Evolutionary conservation across 257 asterid genomes (phyloP).

Genomic region (Nicotiana otophora): DNA sequence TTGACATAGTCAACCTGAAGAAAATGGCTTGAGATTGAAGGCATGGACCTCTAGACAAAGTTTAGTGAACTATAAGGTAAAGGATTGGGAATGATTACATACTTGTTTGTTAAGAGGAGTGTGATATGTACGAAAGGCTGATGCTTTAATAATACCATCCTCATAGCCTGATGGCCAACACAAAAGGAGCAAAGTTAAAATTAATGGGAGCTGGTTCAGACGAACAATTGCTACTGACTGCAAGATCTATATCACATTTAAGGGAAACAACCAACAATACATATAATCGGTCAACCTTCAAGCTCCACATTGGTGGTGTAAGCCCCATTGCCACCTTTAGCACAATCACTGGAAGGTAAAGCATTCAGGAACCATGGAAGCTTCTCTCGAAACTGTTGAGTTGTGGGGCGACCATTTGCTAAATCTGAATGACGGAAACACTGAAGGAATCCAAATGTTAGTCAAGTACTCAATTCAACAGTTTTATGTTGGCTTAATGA

Average conservation of each 20-base stretch:
- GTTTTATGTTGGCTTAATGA: slow-evolving; percentile 7
- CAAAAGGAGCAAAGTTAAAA: slow-evolving; percentile 2
- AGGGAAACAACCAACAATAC: not conserved
- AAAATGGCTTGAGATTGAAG: not conserved
- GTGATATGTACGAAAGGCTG: slow-evolving; percentile 94
- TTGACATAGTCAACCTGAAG: slow-evolving; percentile 76
- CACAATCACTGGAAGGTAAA: slow-evolving; percentile 93
- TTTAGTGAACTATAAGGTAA: slow-evolving; percentile 6
- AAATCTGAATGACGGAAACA: slow-evolving; percentile 91
- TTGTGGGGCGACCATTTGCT: slow-evolving; percentile 76
- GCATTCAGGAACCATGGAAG: slow-evolving; percentile 97
- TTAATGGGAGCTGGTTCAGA: slow-evolving; percentile 3
- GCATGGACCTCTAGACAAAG: not conserved
- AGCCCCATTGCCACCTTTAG: slow-evolving; percentile 98
- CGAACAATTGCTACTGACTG: not conserved
- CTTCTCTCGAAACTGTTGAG: slow-evolving; percentile 73
- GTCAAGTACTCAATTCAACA: slow-evolving; percentile 10
- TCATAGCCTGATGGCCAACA: slow-evolving; percentile 54
- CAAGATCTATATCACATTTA: not conserved
- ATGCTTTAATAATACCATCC: slow-evolving; percentile 68
- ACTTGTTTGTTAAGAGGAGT: slow-evolving; percentile 96
- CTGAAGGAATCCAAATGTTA: slow-evolving; percentile 43
- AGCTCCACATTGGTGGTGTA: slow-evolving; percentile 79
- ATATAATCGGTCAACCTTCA: slow-evolving; percentile 40
- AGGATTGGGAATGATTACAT: slow-evolving; percentile 5